Base-by-base conservation (phyloP, 2,329 filamentous ascomycete genomes). In the Claviceps spartinae region DNA sequence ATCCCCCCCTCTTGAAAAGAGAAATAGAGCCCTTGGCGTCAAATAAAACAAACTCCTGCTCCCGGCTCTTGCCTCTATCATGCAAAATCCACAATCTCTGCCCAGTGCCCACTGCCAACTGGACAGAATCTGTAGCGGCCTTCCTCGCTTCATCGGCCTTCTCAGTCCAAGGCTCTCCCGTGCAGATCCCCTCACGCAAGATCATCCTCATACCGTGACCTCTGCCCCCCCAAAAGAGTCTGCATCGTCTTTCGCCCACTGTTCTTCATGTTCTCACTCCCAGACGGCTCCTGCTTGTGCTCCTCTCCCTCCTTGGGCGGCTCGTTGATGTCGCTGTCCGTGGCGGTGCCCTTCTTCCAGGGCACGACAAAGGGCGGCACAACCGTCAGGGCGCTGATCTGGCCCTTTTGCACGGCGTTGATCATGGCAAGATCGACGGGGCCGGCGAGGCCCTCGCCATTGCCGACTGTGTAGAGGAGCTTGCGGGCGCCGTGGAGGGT, bases 371-470 rank as follows among this genome's bases (percentile, higher is more conserved):
- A 13, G 9, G 49, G 37, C 20, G 49, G 49, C 2, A 51, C 16
- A 8, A 51, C 2, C 4, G 49, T 47, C 8, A 51, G n/a, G 22
- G 43, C 20, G 34, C 13, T 51, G n/a, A 37, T 22, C 30, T 47
- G 24, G 9, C 43, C 34, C 8, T 51, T 47, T 5, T 51, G 49
- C 8, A 51, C 30, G 11, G 18, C 44, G 16, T 7, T 16, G 9
- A 51, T 51, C 36, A 51, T 51, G 44, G 49, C 49, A 14, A 47
- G 44, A 20, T 51, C 49, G 36, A 51, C 34, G 7, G 49, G 49
- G 7, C 20, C 49, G 1, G 22, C 24, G 8, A 51, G 30, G 7
- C 49, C 20, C 3, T 26, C n/a, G 20, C 43, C 36, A 7, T 47
- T 51, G 20, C 49, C 49, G 6, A 51, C 14, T 13, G 44, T 47